A percentile compares a stretch with the other conserved stretches of the same genome.
Conservation (phyloP, 208 protist species). For the Crithidia acanthocephali region DNA sequence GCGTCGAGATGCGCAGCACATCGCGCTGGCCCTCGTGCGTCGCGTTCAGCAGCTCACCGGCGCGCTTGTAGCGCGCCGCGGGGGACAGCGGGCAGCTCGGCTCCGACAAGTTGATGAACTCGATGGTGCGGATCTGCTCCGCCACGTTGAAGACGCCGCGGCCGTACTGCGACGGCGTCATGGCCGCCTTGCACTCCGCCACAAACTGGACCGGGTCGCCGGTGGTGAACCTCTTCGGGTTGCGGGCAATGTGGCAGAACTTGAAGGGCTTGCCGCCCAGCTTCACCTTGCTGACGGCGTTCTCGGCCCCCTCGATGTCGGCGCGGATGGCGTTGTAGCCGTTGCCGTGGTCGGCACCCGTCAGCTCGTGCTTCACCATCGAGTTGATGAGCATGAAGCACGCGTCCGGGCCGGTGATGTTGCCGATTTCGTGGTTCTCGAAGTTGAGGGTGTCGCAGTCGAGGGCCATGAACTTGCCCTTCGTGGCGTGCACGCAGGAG, state of each 20-base stretch:
- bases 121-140: constrained; percentile 63
- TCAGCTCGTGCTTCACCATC: constrained; percentile 65
- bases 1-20: constrained; percentile 65
- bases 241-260: constrained; percentile 59
- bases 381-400: constrained; percentile 76
- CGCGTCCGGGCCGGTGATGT: constrained; percentile 47
- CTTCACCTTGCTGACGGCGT: constrained; percentile 53
- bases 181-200: constrained; percentile 50
- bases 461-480: constrained; percentile 58
- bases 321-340: constrained; percentile 62
- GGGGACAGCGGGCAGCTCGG: constrained; percentile 48
- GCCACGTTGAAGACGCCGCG: constrained; percentile 62
- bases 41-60: constrained; percentile 63
- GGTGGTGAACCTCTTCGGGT: constrained; percentile 49
- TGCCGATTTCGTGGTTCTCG: constrained; percentile 49
- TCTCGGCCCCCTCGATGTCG: constrained; percentile 58
- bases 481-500: constrained; percentile 71
- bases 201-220: constrained; percentile 58
- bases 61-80: constrained; percentile 45
- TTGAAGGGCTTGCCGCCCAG: constrained; percentile 54
- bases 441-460: constrained; percentile 78
- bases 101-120: constrained; percentile 55
- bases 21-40: constrained; percentile 65
- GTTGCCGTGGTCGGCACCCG: constrained; percentile 40
- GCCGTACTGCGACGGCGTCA: constrained; percentile 51